These are phyloP conservation scores for Chenopodium album DNA, from an alignment of 148 eudicot species.

Conservation along the genomic window DNA sequence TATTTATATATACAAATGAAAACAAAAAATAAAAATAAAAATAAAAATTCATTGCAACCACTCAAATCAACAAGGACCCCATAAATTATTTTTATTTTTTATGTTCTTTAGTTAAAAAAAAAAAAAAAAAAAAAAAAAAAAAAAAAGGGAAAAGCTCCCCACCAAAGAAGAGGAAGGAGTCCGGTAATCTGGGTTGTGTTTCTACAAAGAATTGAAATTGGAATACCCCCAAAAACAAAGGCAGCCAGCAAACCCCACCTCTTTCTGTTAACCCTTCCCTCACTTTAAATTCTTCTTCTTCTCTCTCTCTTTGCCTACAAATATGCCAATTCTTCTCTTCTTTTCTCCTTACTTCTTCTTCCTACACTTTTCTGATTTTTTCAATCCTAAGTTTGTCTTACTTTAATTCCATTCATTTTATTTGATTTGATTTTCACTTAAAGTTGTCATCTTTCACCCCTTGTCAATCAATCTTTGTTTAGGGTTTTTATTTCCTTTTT, in stretches of 20 bases:
- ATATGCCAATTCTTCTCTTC: constrained; percentile 27
- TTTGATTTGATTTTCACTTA: constrained; percentile 32
- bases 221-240: constrained; percentile 41
- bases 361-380: constrained; percentile 18
- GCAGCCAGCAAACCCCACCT: constrained; percentile 19
- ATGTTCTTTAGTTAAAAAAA: too few relatives aligned
- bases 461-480: background rate
- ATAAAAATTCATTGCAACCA: too few relatives aligned
- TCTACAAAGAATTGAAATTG: constrained; percentile 3
- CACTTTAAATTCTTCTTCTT: background rate
- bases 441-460: constrained; percentile 15
- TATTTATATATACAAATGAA: too few relatives aligned
- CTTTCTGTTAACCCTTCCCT: background rate
- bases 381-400: constrained; percentile 19
- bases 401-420: background rate
- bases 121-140: too few relatives aligned
- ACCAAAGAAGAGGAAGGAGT: background rate
- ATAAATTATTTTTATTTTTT: too few relatives aligned
- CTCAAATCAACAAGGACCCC: too few relatives aligned
- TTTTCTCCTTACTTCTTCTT: constrained; percentile 25
- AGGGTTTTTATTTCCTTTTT: background rate
- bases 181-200: constrained; percentile 17
- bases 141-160: background rate
- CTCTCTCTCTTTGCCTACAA: constrained; percentile 27
- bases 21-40: too few relatives aligned